These are phyloP conservation scores for Nakazawaea molendinolei DNA, from an alignment of 805 yeast genomes.

Conservation along the genomic window DNA sequence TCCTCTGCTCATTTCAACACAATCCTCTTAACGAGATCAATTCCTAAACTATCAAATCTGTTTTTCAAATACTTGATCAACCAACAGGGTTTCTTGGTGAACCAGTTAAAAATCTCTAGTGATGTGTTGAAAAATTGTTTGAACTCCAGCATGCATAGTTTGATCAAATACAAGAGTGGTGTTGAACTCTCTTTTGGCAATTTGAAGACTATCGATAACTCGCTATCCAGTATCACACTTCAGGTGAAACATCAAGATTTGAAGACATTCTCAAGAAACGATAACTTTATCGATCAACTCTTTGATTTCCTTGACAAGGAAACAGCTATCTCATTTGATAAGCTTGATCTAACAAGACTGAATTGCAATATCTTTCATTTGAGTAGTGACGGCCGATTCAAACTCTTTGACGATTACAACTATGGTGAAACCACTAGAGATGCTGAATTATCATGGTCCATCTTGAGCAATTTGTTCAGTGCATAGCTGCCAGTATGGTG, in stretches of 20 bases:
- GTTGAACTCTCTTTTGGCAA: conserved; percentile 16
- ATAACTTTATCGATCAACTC: conserved; percentile 12
- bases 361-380: conserved; percentile 23
- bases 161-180: conserved; percentile 14
- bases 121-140: conserved; percentile 1
- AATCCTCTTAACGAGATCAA: conserved; percentile 6
- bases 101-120: conserved; percentile 1
- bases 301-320: conserved; percentile 17
- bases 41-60: conserved; percentile 1
- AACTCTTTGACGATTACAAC: conserved; percentile 14
- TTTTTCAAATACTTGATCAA: conserved; percentile 5
- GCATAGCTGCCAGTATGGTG: too few relatives aligned
- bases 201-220: conserved; percentile 11
- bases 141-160: conserved; percentile 1
- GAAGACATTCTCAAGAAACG: conserved; percentile 11
- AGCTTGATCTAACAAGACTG: conserved; percentile 20
- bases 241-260: conserved; percentile 20
- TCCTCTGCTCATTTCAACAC: not conserved
- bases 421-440: not conserved
- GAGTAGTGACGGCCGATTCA: conserved; percentile 22
- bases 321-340: conserved; percentile 22
- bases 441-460: conserved; percentile 3
- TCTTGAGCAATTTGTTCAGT: conserved; percentile 2
- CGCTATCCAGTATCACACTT: conserved; percentile 20
- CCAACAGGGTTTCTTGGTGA: conserved; percentile 5